Evolutionary conservation across 495 filamentous ascomycete genomes (phyloP).

Genomic region (Usnea hakonensis): DNA sequence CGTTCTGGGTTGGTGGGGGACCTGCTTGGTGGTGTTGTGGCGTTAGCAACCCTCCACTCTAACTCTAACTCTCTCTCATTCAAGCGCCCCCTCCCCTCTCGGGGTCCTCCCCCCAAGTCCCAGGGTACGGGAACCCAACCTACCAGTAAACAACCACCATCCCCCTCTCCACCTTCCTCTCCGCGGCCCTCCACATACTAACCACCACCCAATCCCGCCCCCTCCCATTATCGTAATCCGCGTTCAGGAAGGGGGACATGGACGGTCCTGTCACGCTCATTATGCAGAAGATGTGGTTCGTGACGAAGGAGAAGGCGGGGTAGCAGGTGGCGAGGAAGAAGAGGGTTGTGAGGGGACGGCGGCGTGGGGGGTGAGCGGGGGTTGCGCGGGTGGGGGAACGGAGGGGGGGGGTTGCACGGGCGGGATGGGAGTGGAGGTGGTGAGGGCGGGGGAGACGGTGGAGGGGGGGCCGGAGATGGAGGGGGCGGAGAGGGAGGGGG

Average conservation of each 20-base stretch:
- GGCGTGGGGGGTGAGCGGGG: neutral
- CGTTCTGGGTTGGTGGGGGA: slow-evolving; percentile 54
- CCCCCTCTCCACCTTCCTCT: slow-evolving; percentile 40
- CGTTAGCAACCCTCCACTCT: neutral
- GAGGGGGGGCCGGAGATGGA: neutral
- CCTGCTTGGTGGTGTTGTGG: too few species aligned
- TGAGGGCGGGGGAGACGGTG: neutral
- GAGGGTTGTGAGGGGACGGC: slow-evolving; percentile 1
- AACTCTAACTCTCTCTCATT: too few species aligned
- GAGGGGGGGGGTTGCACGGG: neutral
- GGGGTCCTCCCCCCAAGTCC: neutral
- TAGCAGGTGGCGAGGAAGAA: neutral
- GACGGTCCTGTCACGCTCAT: slow-evolving; percentile 59
- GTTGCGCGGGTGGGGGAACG: neutral
- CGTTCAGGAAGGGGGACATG: slow-evolving; percentile 73
- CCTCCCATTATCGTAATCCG: slow-evolving; percentile 44
- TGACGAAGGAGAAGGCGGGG: slow-evolving; percentile 44
- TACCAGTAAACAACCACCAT: slow-evolving; percentile 50
- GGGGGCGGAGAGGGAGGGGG: neutral
- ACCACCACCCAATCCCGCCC: slow-evolving; percentile 42
- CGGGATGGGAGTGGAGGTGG: neutral
- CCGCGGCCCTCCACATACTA: slow-evolving; percentile 35
- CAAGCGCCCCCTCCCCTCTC: neutral
- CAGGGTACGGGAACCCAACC: neutral
- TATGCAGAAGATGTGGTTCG: slow-evolving; percentile 52